A percentile compares a stretch with the other conserved stretches of the same genome.
These are phyloP conservation scores for Termitomyces sp. DNA, from an alignment of 768 basidiomycete species.

Conservation along the genomic window DNA sequence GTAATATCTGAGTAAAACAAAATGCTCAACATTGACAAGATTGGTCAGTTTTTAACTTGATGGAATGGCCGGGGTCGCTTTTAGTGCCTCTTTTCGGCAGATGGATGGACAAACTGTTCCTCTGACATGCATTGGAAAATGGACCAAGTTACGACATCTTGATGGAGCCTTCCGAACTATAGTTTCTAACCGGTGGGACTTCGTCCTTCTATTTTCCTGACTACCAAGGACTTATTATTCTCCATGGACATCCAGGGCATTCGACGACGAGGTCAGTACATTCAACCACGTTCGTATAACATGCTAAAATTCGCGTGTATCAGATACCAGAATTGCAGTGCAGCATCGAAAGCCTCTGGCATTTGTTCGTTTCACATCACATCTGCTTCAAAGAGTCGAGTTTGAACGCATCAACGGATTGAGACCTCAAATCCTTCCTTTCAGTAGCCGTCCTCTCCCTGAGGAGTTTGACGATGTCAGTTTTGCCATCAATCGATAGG, in stretches of 20 bases:
- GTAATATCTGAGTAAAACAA: slow-evolving; percentile 12
- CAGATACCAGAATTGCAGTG: slow-evolving; percentile 2
- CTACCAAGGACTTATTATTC: not conserved
- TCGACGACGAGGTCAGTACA: slow-evolving; percentile 2
- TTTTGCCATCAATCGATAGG: not conserved
- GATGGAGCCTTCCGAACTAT: slow-evolving; percentile 1
- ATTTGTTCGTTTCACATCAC: slow-evolving; percentile 2
- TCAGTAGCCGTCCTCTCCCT: not conserved
- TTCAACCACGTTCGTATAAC: not conserved
- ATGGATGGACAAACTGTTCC: slow-evolving; percentile 62
- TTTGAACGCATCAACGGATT: slow-evolving; percentile 1
- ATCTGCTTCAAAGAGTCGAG: not conserved
- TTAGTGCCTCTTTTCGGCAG: slow-evolving; percentile 68
- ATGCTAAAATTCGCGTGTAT: not conserved
- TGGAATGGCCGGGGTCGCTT: slow-evolving; percentile 64
- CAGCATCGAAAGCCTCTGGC: not conserved
- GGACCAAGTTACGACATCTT: not conserved
- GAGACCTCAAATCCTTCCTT: slow-evolving; percentile 1
- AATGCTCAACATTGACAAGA: slow-evolving; percentile 15
- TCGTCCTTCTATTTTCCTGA: not conserved
- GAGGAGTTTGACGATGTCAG: not conserved
- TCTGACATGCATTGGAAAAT: slow-evolving; percentile 51
- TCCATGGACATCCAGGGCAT: not conserved
- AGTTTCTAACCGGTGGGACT: slow-evolving; percentile 1
- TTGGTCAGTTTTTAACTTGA: slow-evolving; percentile 66